phyloP scores from a whole-genome alignment of 176 grass and related monocot genomes.

The Thalia dealbata region DNA sequence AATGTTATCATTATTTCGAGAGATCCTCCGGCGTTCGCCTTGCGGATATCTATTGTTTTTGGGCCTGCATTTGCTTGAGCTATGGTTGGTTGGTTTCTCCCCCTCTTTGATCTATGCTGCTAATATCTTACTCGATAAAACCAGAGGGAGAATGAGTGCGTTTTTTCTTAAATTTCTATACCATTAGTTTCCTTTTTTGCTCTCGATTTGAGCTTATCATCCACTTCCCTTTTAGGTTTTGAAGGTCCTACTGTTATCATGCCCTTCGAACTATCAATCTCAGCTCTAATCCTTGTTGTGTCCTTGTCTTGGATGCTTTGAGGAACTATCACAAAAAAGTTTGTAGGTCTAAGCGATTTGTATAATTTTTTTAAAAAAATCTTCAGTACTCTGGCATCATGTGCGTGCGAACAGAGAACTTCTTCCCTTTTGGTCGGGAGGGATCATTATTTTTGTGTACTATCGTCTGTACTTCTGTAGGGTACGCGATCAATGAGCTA shows the following conservation, averaged over 20 bases:
- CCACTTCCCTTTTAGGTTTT: too few species aligned
- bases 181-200: too few species aligned
- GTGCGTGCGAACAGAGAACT: background rate
- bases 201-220: background rate
- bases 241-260: too few species aligned
- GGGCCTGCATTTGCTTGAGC: background rate
- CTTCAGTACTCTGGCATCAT: background rate
- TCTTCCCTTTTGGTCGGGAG: background rate
- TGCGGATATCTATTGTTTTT: background rate
- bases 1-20: background rate
- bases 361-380: background rate
- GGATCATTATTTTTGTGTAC: background rate
- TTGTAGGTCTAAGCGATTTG: background rate
- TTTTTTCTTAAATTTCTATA: background rate
- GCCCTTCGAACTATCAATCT: too few species aligned
- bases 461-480: background rate
- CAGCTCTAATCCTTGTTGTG: background rate
- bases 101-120: background rate
- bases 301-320: background rate
- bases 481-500: background rate
- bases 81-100: background rate
- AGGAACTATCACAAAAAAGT: background rate
- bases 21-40: background rate
- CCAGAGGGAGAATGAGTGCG: background rate
- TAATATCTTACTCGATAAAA: background rate